Conservation (phyloP, 805 yeast genomes). For the Lachancea sp. region DNA sequence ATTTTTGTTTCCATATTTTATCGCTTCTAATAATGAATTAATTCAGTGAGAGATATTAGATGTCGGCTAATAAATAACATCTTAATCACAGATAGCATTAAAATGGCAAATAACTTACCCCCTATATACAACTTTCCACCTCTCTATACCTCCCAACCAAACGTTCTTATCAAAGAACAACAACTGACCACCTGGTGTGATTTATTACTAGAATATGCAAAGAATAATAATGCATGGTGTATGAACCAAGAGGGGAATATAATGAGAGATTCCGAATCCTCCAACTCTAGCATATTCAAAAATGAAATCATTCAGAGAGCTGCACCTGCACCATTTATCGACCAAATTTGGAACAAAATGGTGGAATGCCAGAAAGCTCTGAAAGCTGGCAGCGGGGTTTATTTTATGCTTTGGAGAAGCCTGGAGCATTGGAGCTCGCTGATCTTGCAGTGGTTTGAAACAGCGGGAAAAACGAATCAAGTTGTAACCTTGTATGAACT, state of each 20-base stretch:
- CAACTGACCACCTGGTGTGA: conserved; percentile 77
- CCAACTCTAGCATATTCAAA: conserved; percentile 36
- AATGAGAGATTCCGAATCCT: background rate
- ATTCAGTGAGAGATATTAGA: too few species aligned
- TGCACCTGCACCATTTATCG: conserved; percentile 48
- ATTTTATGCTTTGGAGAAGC: conserved; percentile 56
- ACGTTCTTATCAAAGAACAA: conserved; percentile 65
- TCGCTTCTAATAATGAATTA: background rate
- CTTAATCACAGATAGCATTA: background rate
- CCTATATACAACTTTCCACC: conserved; percentile 78
- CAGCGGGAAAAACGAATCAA: conserved; percentile 69
- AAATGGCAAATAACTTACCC: conserved; percentile 27
- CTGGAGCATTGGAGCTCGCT: conserved; percentile 62
- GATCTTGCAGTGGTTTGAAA: conserved; percentile 64
- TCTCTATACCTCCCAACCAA: conserved; percentile 83
- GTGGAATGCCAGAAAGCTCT: conserved; percentile 50
- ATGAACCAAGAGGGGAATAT: conserved; percentile 33
- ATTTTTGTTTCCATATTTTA: conserved; percentile 8
- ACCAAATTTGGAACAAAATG: conserved; percentile 53
- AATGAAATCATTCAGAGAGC: conserved; percentile 47
- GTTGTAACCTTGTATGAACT: conserved; percentile 81
- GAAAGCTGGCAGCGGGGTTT: conserved; percentile 38
- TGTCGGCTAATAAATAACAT: background rate
- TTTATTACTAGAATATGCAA: conserved; percentile 57
- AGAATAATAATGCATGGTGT: conserved; percentile 48